Base-by-base conservation (phyloP, 805 yeast genomes). In the Yarrowia bubula region DNA sequence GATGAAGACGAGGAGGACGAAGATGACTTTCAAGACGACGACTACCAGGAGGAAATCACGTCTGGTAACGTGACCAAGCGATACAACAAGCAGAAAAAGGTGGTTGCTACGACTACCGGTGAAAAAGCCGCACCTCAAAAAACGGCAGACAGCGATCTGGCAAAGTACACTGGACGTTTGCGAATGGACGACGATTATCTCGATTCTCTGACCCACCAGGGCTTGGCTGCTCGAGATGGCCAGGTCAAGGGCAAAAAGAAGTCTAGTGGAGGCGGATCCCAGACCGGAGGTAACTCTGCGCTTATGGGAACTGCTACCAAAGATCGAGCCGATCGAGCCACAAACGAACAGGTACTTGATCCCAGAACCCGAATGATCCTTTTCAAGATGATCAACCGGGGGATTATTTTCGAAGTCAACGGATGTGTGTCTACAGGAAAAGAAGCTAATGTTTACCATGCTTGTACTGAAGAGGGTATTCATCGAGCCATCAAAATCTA, bases 401-500 rank as follows among this genome's bases (percentile, higher is more conserved):
- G 97, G 4, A 83, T 90, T 6, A 84, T 95, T 38, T 85, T 95
- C 1, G 85, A 89, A 69, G 87, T 95, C 71, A 90, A 92, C 71
- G 99, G 99, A 11, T 95, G 98, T 74, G 81, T 95, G 57, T 86
- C 95, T 71, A 95, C 99, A 0, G 99, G 99, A 55, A 95, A 95
- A 75, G 99, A 95, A 76, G 99, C 99, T n/a, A 95, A 95, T 72
- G 98, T 95, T 0, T 95, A 95, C 74, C 93, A 90, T 73, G 97
- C 96, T 11, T 70, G 70, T 64, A 72, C 76, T 15, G 74, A 72
- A 38, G 69, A 68, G 14, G 74, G 73, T 70, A 13, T 80, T 79
- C 67, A 81, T 79, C 67, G 96, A 85, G 99, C 99, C 0, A 89
- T 95, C 60, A 95, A 95, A 74, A 93, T 95, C 66, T 95, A 91